Conservation (phyloP, 2,329 filamentous ascomycete species). For the Parafenestella ontariensis region DNA sequence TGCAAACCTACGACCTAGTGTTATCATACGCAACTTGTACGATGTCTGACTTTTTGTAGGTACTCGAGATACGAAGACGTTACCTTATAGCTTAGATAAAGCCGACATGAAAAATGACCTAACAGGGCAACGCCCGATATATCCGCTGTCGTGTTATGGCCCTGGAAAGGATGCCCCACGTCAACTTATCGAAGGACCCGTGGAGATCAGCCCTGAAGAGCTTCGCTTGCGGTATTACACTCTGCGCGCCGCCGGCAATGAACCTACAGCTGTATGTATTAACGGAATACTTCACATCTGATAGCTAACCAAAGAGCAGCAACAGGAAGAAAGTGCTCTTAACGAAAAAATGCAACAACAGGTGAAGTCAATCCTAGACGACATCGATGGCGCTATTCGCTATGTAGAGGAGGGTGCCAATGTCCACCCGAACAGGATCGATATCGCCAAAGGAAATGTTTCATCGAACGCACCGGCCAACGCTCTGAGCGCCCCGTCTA, state of each 20-base stretch:
- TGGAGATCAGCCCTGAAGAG: constrained; percentile 91
- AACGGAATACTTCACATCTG: neutral
- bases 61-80: constrained; percentile 25
- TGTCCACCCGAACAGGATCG: constrained; percentile 43
- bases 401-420: constrained; percentile 48
- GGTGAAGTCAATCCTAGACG: constrained; percentile 72
- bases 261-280: constrained; percentile 58
- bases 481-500: constrained; percentile 8
- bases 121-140: constrained; percentile 74
- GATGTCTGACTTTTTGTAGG: constrained; percentile 10
- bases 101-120: constrained; percentile 62
- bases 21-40: neutral
- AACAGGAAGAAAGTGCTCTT: constrained; percentile 66
- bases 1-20: neutral
- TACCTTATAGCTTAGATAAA: constrained; percentile 35
- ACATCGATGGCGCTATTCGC: constrained; percentile 70
- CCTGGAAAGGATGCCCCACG: constrained; percentile 78
- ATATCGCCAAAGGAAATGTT: constrained; percentile 36
- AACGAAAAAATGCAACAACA: constrained; percentile 71
- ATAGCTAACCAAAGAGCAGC: constrained; percentile 52
- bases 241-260: constrained; percentile 67
- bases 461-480: constrained; percentile 9
- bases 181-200: constrained; percentile 81
- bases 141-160: constrained; percentile 86
- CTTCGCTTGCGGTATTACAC: constrained; percentile 76